Base-by-base conservation (phyloP, 2,329 filamentous ascomycete species). In the Alternaria gaisen region DNA sequence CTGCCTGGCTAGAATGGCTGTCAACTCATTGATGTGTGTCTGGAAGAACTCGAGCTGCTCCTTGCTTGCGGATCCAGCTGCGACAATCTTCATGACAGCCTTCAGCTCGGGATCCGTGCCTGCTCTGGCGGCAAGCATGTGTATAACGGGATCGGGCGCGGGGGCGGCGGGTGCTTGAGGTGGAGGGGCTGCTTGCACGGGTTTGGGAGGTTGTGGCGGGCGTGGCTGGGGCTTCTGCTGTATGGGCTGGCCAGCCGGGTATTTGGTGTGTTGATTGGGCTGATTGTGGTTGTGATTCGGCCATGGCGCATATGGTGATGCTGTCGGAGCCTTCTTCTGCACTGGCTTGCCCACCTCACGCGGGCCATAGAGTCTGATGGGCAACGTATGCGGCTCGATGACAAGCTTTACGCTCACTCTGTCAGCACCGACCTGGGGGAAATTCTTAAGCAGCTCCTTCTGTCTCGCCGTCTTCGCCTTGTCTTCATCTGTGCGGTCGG, bases 11-110 rank as follows among this genome's bases (percentile, higher is more conserved):
- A 84, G 72, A 47, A 82, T 79, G n/a, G 72, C 73, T 2, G 90
- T 93, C 58, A 95, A 85, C 73, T 93, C 88, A 70, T 93, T 90
- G 63, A 95, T 95, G 42, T 95, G 91, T 50, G 84, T 85, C 74
- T 95, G 92, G 68, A 95, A 95, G 63, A 89, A 87, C 47, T 88
- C 87, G 12, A 95, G 80, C 74, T 95, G 91, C 14, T 88, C 86
- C 38, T 87, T 85, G 12, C 86, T 88, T 0, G 92, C 92, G 67
- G 90, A 86, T 1, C 91, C 91, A 28, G 89, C 88, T 0, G 92
- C 92, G 0, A 95, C 92, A 54, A 91, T 87, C 75, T 92, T 92
- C 92, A 95, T 95, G 0, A 95, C 82, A 36, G 90, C 88, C 58
- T 93, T 89, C 10, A 95, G 81, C 56, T 90, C 85, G 0, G 88